Base-by-base conservation (phyloP, 805 yeast species). In the Saturnispora kantuleensis region DNA sequence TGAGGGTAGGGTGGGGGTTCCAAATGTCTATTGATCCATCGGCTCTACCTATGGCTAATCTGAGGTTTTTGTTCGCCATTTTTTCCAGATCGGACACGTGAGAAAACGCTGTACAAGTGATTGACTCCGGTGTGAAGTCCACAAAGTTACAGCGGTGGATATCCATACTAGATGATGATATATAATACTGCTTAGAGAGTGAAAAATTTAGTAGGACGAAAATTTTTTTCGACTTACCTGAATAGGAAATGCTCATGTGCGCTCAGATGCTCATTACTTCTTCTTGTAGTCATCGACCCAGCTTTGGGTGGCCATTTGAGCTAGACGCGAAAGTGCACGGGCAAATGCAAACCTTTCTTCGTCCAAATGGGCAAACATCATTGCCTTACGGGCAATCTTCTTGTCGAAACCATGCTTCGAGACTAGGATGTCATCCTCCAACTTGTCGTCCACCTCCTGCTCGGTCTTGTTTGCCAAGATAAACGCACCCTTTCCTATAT, bases 341-440 rank as follows among this genome's bases (percentile, higher is more conserved):
- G 96, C 96, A 69, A 90, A 90, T 16, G 98, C 98, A 67, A 90
- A 93, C 61, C 82, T 76, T 65, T 90, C 98, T 63, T 90, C 98
- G 63, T 88, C 97, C 35, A 93, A 74, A 5, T 51, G 56, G 40
- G 84, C 85, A 66, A 93, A 90, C 75, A 84, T 75, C 52, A 77
- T 58, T 1, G 88, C 84, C 57, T 78, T 77, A 52, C 77, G 73
- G 10, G 86, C 89, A 47, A 83, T 68, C 50, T 77, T 77, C 48
- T 78, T 74, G 52, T 81, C 84, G 50, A 85, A 81, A 0, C 93
- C 94, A 61, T 84, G 87, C 48, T 79, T 73, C n/a, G 70, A 72
- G 17, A 83, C 84, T 60, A 84, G 63, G 18, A 75, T 79, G 54
- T 79, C 85, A 46, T 75, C 63, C 47, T 73, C 76, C 39, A 48